Percentiles rank a stretch among this genome's conserved stretches.
Evolutionary conservation across 768 basidiomycete genomes (phyloP).

Genomic region (Exsudoporus frostii): DNA sequence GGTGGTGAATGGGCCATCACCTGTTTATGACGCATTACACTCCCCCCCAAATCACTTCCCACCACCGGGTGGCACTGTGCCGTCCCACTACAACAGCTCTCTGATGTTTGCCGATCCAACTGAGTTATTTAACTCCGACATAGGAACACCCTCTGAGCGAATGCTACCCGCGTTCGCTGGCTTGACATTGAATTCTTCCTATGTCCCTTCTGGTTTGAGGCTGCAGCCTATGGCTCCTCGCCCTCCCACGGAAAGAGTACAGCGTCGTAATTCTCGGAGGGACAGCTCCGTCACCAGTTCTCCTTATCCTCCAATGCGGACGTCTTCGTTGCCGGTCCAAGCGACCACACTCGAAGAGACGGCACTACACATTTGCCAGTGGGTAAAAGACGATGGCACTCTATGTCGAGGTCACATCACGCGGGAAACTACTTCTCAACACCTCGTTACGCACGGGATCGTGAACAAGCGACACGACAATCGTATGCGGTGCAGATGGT

Average conservation of each 20-base stretch:
- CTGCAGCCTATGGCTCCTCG: not conserved
- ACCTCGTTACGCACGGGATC: constrained; percentile 11
- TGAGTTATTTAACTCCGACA: not conserved
- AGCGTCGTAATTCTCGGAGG: not conserved
- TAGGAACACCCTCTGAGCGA: not conserved
- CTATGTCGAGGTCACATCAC: constrained; percentile 3
- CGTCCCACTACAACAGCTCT: not conserved
- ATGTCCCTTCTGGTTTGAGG: not conserved
- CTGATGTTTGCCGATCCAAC: not conserved
- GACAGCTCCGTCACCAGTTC: not conserved
- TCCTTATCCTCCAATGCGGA: not conserved
- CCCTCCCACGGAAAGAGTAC: no score
- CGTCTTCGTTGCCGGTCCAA: not conserved
- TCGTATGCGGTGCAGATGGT: constrained; percentile 5
- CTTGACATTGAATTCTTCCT: not conserved
- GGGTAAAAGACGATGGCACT: not conserved
- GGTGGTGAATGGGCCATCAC: not conserved
- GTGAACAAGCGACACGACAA: accelerated
- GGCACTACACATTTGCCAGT: constrained; percentile 1
- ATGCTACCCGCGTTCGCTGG: no score
- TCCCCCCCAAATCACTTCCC: not conserved
- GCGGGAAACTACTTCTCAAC: not conserved
- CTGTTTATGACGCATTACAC: not conserved
- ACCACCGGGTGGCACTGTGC: no score
- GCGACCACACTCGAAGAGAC: not conserved